Conservation (phyloP, 2,329 filamentous ascomycete genomes). For the Penicillium sp. region DNA sequence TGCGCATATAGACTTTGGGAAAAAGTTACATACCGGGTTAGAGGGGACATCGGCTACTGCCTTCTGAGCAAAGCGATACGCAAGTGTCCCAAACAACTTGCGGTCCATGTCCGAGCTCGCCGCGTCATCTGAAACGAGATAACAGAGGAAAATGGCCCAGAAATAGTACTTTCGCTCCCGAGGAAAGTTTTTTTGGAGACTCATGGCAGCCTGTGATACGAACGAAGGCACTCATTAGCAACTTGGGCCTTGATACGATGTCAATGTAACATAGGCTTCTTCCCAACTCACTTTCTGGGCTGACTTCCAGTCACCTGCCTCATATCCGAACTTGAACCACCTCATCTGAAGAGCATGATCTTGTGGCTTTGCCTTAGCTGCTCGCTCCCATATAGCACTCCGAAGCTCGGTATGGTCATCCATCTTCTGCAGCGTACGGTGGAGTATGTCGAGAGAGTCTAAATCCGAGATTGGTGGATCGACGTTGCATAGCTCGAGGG, state of each 20-base stretch:
- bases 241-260: background rate
- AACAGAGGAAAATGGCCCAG: conserved; percentile 49
- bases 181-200: conserved; percentile 50
- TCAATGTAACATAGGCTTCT: background rate
- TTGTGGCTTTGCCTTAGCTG: conserved; percentile 45
- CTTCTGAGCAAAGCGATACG: conserved; percentile 50
- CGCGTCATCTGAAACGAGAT: conserved; percentile 40
- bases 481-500: conserved; percentile 42
- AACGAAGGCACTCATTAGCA: background rate
- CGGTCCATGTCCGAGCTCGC: conserved; percentile 42
- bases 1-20: background rate
- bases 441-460: conserved; percentile 45
- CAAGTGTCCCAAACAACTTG: conserved; percentile 50
- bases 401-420: conserved; percentile 35
- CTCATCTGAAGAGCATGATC: conserved; percentile 44
- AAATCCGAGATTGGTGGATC: conserved; percentile 46
- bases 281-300: conserved; percentile 48
- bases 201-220: conserved; percentile 46
- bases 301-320: conserved; percentile 45
- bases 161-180: conserved; percentile 49
- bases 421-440: conserved; percentile 40
- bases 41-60: conserved; percentile 45
- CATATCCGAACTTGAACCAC: conserved; percentile 47
- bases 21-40: conserved; percentile 39
- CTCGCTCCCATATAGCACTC: conserved; percentile 46